Conservation (phyloP, 805 yeast species). For the Saccharomycopsis amapae region DNA sequence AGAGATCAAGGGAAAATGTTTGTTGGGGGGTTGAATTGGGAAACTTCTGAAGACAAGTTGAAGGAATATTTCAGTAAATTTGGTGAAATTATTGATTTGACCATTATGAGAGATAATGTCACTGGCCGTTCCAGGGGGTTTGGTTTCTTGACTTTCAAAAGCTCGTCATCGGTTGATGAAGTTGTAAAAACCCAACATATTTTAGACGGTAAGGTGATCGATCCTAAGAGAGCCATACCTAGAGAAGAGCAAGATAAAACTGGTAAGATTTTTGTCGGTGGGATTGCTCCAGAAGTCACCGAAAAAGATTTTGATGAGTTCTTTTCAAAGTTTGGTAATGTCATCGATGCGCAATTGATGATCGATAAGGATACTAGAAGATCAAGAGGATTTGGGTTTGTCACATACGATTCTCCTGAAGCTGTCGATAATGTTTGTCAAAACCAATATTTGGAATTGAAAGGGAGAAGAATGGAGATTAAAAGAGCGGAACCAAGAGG, state of each 20-base stretch:
- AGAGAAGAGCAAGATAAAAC: constrained; percentile 95
- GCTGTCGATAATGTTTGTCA: constrained; percentile 87
- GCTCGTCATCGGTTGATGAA: constrained; percentile 74
- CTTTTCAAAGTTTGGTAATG: constrained; percentile 81
- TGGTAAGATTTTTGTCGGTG: constrained; percentile 96
- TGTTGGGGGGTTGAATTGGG: constrained; percentile 97
- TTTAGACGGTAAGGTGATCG: constrained; percentile 91
- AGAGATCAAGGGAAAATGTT: constrained; percentile 88
- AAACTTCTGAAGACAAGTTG: constrained; percentile 84
- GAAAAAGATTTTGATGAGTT: constrained; percentile 83
- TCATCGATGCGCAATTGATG: constrained; percentile 95
- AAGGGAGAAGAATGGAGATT: constrained; percentile 80
- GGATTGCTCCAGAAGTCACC: constrained; percentile 88
- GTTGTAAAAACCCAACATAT: constrained; percentile 83
- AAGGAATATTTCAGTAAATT: constrained; percentile 76
- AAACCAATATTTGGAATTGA: constrained; percentile 72
- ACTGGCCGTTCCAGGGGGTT: constrained; percentile 93
- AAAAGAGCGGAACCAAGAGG: constrained; percentile 81
- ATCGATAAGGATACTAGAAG: constrained; percentile 95
- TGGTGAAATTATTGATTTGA: constrained; percentile 82
- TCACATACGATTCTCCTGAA: constrained; percentile 89
- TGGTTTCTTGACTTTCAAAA: constrained; percentile 84
- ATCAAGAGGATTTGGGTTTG: constrained; percentile 95
- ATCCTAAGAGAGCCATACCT: constrained; percentile 96
- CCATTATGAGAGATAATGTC: constrained; percentile 83